Percentiles rank a stretch among this genome's conserved stretches.
Conservation (phyloP, 2,329 filamentous ascomycete species). For the Talaromyces verruculosus region DNA sequence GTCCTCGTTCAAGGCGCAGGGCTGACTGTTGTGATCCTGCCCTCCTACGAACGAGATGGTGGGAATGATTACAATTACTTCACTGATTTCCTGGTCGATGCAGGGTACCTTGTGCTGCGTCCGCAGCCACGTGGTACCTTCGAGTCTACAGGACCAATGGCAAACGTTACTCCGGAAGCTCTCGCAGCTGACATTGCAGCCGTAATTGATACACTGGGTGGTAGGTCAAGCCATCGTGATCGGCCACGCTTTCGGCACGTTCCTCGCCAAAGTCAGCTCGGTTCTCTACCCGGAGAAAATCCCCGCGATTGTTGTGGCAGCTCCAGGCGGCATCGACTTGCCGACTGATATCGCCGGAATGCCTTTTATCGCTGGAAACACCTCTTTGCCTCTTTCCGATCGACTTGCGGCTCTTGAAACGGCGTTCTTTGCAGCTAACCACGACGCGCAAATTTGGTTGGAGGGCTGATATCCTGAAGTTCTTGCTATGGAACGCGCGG, state of each 20-base stretch:
- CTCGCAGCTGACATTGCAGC: conserved; percentile 3
- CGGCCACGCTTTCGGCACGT: conserved; percentile 6
- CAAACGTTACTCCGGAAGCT: neutral
- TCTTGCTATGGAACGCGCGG: neutral
- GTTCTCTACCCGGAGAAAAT: conserved; percentile 7
- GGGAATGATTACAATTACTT: conserved; percentile 9
- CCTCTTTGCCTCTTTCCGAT: neutral
- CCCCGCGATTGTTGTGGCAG: conserved; percentile 3
- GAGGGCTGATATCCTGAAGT: neutral
- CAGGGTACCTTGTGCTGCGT: conserved; percentile 5
- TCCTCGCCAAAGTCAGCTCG: neutral
- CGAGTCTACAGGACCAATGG: conserved; percentile 3
- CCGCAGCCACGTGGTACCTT: conserved; percentile 6
- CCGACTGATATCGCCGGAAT: neutral
- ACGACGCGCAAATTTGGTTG: conserved; percentile 1
- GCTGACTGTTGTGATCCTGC: neutral
- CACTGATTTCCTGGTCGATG: neutral
- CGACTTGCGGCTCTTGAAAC: neutral
- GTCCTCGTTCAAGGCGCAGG: neutral
- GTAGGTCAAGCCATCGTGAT: neutral
- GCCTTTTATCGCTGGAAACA: conserved; percentile 5
- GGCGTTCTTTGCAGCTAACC: neutral
- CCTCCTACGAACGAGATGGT: neutral
- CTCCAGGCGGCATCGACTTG: neutral
- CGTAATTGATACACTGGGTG: neutral